Base-by-base conservation (phyloP, 306 rosid species). In the cucumber (Cucumis sativus) region DNA sequence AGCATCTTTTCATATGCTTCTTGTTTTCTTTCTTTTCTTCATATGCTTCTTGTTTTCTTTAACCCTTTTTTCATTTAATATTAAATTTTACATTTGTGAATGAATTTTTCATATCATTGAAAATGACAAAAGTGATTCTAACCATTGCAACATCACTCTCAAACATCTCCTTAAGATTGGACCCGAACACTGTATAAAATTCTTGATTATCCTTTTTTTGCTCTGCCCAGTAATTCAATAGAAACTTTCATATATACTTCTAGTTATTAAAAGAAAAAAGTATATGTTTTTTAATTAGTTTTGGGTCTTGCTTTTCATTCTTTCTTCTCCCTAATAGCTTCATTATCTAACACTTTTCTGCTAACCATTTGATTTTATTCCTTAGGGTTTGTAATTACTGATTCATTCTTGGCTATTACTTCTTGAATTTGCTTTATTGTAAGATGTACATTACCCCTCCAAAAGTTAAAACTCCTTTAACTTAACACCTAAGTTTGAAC, bases 301-400 rank as follows among this genome's bases (percentile, higher is more conserved):
- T 14, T 43, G 39, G 5, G 14, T 4, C 60, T 76, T 58, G 6
- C 58, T 37, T 23, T 6, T 41, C 60, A 13, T 66, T 60, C 58
- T 47, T 77, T 77, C 79, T 80, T 82, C 30, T 55, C 30, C 8
- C 70, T 35, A 64, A 40, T 51, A 69, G 37, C 57, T 30, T 74
- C 65, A 74, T 67, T 40, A 41, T 41, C 55, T 20, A 45, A 67
- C 17, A n/a, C 74, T 61, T 33, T 33, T 33, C 37, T 33, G 4
- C 3, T 33, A 33, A 33, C 37, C 37, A 5, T 33, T 33, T 33
- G 37, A 33, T 33, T 33, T 33, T 33, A 33, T 33, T 33, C 37
- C 37, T 33, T 33, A 33, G 37, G 4, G 37, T n/a, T 28, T 17
- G 49, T 18, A 18, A 30, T 43, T 54, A 54, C 59, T 41, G 18